phyloP scores from a whole-genome alignment of 352 stramenopile genomes.

The Pythium apleroticum region DNA sequence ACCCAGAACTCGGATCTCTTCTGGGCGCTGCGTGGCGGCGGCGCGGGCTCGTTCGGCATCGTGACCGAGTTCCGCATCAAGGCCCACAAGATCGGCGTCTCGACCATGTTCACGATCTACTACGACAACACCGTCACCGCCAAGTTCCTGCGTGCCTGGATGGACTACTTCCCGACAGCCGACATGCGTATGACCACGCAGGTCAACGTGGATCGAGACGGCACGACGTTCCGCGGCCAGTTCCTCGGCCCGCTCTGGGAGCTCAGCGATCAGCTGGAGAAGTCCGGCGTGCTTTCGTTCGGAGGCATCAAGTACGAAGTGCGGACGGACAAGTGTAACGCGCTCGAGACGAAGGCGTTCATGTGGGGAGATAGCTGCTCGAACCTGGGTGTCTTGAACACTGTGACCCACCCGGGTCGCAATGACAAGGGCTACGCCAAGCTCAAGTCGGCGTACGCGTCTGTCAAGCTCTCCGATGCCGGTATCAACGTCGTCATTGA shows the following conservation, averaged over 20 bases:
- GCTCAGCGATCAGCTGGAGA: slow-evolving; percentile 37
- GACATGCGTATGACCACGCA: slow-evolving; percentile 52
- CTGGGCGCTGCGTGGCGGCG: slow-evolving; percentile 50
- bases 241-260: slow-evolving; percentile 40
- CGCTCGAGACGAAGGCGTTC: slow-evolving; percentile 52
- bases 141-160: slow-evolving; percentile 43
- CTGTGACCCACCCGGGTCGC: slow-evolving; percentile 26
- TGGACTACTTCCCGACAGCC: slow-evolving; percentile 52
- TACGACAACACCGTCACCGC: slow-evolving; percentile 36
- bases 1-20: slow-evolving; percentile 44
- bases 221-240: slow-evolving; percentile 39
- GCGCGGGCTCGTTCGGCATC: slow-evolving; percentile 54
- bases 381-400: slow-evolving; percentile 34
- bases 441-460: slow-evolving; percentile 53
- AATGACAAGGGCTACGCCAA: slow-evolving; percentile 49
- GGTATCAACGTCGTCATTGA: slow-evolving; percentile 39
- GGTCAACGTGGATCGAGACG: slow-evolving; percentile 38
- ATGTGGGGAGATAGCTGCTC: slow-evolving; percentile 44
- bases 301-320: slow-evolving; percentile 38
- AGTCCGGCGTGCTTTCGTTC: slow-evolving; percentile 35
- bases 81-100: slow-evolving; percentile 39
- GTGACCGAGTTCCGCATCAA: slow-evolving; percentile 54
- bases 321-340: slow-evolving; percentile 42
- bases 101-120: slow-evolving; percentile 46
- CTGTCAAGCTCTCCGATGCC: slow-evolving; percentile 37